Evolutionary conservation across 139 green algal species (phyloP), one percentile per base, ranked within the genome.

Genomic region (Dunaliella primolecta): DNA sequence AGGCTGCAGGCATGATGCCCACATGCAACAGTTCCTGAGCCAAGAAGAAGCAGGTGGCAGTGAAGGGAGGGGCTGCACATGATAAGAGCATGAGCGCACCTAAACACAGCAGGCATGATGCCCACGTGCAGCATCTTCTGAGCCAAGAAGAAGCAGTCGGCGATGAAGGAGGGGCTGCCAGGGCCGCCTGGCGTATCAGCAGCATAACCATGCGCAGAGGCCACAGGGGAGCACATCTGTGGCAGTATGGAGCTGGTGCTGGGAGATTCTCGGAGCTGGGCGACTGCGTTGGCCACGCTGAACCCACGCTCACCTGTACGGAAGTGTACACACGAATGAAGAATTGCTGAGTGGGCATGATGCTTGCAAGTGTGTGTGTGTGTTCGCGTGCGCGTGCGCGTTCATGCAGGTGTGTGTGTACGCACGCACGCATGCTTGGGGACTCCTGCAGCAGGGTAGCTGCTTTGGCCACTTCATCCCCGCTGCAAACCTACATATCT

Each of bases 81-180:
- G n/a, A n/a, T n/a, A n/a, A n/a, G n/a, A n/a, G n/a, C n/a, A n/a
- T n/a, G n/a, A n/a, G n/a, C n/a, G n/a, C n/a, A 90, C 84, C 87
- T 81, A 77, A 89, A 78, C 1, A 91, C 34, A 1, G 91, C 89
- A 1, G 91, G 92, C 77, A 96, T 87, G 29, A 94, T 85, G 36
- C 86, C 86, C 55, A 89, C 88, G 30, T 89, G 88, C 33, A 96
- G 74, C 64, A 92, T n/a, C 3, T 84, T 83, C 86, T 95, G 90
- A 0, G 91, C 89, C 24, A 94, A n/a, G 83, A 95, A 96, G 84
- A 96, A 96, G n/a, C 88, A 88, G 37, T 96, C 93, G 0, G 93
- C 88, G 7, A 96, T 89, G 88, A 96, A 96, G 83, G 91, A 90
- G 23, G 92, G 88, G 2, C 15, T n/a, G 31, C 36, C 86, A 30